Evolutionary conservation across 1,139 yeast species (phyloP).

Genomic region (Suhomyces maxii): DNA sequence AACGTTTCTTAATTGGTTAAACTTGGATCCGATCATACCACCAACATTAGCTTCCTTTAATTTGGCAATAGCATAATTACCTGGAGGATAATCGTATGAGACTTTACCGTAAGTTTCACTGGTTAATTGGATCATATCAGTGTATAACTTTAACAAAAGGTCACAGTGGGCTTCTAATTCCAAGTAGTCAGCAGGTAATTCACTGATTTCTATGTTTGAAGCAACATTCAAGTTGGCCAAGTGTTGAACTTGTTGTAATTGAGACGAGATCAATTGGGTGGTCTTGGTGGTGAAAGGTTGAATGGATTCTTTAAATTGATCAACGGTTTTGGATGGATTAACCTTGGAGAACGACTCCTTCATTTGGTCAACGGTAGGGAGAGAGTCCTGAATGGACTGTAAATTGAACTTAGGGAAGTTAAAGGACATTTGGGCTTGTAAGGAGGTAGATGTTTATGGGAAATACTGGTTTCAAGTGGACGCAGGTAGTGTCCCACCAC

Average conservation of each 20-base stretch:
- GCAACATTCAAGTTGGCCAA: constrained; percentile 31
- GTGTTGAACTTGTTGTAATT: constrained; percentile 46
- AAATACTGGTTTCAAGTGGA: not conserved
- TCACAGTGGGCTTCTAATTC: constrained; percentile 68
- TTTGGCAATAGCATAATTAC: constrained; percentile 46
- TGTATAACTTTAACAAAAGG: constrained; percentile 57
- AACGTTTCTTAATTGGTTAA: constrained; percentile 59
- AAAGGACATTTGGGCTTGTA: constrained; percentile 42
- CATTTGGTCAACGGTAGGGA: constrained; percentile 41
- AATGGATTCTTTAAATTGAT: constrained; percentile 41
- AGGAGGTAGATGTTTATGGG: not conserved
- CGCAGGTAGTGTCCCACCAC: not conserved
- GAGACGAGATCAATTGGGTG: constrained; percentile 36
- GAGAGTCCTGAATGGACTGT: constrained; percentile 49
- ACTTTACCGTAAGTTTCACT: constrained; percentile 61
- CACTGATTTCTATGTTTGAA: constrained; percentile 48
- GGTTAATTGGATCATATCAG: constrained; percentile 58
- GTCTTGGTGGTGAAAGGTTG: constrained; percentile 48
- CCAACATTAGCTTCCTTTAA: constrained; percentile 64
- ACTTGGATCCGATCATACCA: constrained; percentile 52
- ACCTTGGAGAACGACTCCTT: constrained; percentile 42
- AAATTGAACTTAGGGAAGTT: constrained; percentile 50
- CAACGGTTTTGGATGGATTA: constrained; percentile 41
- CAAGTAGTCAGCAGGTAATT: constrained; percentile 71
- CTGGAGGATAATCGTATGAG: constrained; percentile 76